Evolutionary conservation across 306 rosid species (phyloP), one percentile per base, ranked within the genome.

Genomic region (Pterocarpus macrocarpus): DNA sequence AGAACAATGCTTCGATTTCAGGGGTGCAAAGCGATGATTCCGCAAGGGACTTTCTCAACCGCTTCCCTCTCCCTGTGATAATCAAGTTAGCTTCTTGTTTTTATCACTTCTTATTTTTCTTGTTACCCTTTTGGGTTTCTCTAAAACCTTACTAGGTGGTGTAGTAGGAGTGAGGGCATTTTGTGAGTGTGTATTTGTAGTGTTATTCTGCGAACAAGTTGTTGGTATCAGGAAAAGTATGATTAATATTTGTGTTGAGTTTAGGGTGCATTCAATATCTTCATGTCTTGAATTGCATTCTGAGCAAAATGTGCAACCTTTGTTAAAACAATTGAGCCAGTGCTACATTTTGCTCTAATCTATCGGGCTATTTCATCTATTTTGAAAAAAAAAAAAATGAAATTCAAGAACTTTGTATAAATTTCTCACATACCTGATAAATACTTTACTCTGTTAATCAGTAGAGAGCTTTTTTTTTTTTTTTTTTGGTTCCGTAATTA

Each of bases 21-120:
- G 99, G 97, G n/a, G 64, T 76, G 65, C 95, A 79, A 47, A 88
- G 69, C 75, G 97, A 95, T 63, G 92, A 81, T 71, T 88, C 98
- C 33, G 89, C 88, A 1, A 85, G 80, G 83, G 81, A 85, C 7
- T 95, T 95, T 67, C 93, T 95, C 38, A 78, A 82, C 80, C 92
- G 92, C 76, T 91, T 90, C 81, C 99, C 98, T 22, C 98, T 95
- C 33, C 94, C 90, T 1, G 85, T 83, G 69, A 74, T 93, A 15
- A 85, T 93, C 74, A 88, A 87, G 99, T 95, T 74, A 43, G 41
- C 10, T 39, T 33, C 83, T 39, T 39, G 5, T 49, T 12, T 49
- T 49, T 1, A 10, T 12, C 4, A 10, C n/a, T 61, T 56, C 45
- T 33, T 22, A 3, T 6, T 72, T n/a, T 53, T 50, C 3, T 3